These are phyloP conservation scores for Plasmodium cynomolgi DNA, from an alignment of 169 alveolate species.

Conservation along the genomic window DNA sequence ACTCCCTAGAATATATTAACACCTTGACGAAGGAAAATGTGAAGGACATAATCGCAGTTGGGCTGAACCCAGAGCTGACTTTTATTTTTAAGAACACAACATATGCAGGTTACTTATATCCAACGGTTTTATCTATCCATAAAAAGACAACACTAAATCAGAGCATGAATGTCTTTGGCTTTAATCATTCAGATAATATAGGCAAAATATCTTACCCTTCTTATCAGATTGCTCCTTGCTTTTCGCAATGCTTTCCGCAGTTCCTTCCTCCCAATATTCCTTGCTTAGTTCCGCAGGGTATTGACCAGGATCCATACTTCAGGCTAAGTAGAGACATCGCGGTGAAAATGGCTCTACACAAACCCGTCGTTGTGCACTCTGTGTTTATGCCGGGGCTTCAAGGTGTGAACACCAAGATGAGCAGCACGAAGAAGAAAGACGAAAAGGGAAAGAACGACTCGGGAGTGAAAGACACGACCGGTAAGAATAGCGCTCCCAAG, in stretches of 20 bases:
- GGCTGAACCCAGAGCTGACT: constrained; percentile 98
- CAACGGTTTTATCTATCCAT: constrained; percentile 94
- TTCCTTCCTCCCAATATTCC: constrained; percentile 92
- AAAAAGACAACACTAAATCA: constrained; percentile 95
- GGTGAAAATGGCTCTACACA: constrained; percentile 93
- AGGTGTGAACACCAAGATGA: constrained; percentile 95
- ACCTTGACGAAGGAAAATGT: constrained; percentile 95
- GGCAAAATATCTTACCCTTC: constrained; percentile 98
- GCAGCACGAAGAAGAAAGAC: constrained; percentile 84
- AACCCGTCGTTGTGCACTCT: constrained; percentile 95
- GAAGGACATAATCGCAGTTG: constrained; percentile 99
- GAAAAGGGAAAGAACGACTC: neutral
- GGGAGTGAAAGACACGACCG: neutral
- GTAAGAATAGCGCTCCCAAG: constrained; percentile 68
- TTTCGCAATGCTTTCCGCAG: constrained; percentile 95
- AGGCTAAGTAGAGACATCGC: constrained; percentile 98
- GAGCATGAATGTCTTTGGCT: constrained; percentile 94
- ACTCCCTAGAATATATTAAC: constrained; percentile 89
- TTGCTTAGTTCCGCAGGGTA: constrained; percentile 97
- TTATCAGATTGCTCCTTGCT: constrained; percentile 97
- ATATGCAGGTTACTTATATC: constrained; percentile 92
- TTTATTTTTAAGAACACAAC: constrained; percentile 95
- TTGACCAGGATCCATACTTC: constrained; percentile 99
- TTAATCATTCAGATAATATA: constrained; percentile 92
- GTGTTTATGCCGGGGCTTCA: constrained; percentile 98